Evolutionary conservation across 768 basidiomycete genomes (phyloP).

Genomic region (Tephrocybe sp.): DNA sequence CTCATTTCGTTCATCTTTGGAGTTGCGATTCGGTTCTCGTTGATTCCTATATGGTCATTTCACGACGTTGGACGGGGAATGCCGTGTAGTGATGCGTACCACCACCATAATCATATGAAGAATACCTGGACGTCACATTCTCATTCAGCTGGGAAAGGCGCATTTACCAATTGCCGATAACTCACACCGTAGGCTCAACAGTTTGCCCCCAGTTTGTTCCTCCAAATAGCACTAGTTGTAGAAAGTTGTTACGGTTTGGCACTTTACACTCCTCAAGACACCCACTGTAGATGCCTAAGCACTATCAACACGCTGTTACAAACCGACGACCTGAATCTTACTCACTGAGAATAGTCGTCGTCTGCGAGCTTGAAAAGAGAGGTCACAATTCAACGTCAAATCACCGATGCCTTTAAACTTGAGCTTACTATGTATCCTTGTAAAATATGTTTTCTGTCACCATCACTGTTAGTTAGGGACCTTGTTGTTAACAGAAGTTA

Average conservation of each 20-base stretch:
- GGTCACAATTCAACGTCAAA: neutral
- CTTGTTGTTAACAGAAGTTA: neutral
- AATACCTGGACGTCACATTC: constrained; percentile 25
- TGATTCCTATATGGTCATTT: constrained; percentile 38
- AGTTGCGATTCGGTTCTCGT: constrained; percentile 48
- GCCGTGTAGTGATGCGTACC: constrained; percentile 23
- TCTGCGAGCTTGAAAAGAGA: constrained; percentile 35
- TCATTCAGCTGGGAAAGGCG: neutral
- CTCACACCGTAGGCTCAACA: constrained; percentile 51
- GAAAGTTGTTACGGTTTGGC: no score
- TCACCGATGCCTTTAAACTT: neutral
- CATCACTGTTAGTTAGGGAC: constrained; percentile 2
- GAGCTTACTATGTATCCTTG: constrained; percentile 48
- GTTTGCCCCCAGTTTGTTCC: constrained; percentile 68
- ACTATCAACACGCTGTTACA: constrained; percentile 2
- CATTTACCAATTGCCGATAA: neutral
- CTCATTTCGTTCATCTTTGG: constrained; percentile 56
- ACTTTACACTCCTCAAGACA: neutral
- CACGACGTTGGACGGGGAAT: neutral
- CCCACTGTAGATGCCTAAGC: constrained; percentile 48
- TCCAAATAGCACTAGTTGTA: constrained; percentile 51
- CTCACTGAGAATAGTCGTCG: constrained; percentile 51
- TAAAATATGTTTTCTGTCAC: constrained; percentile 49
- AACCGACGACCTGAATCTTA: constrained; percentile 3
- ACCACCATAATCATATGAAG: constrained; percentile 64